Conservation (phyloP, 2,329 filamentous ascomycete species). For the Fusarium nanum region DNA sequence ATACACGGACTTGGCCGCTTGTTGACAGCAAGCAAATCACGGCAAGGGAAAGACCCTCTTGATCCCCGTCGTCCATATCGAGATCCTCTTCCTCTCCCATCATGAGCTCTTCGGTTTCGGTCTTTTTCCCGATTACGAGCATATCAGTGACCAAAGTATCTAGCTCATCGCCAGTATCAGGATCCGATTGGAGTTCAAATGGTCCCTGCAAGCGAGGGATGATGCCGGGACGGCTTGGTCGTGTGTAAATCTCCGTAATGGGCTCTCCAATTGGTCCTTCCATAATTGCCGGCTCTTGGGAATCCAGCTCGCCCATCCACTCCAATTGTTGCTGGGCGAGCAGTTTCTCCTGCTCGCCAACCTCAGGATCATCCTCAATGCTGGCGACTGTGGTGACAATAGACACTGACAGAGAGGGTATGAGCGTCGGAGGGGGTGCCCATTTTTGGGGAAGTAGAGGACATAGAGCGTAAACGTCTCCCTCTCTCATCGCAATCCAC, state of each 20-base stretch:
- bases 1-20: slow-evolving; percentile 70
- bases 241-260: slow-evolving; percentile 65
- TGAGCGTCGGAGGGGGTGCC: slow-evolving; percentile 79
- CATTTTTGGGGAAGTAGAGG: slow-evolving; percentile 89
- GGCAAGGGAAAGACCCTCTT: slow-evolving; percentile 69
- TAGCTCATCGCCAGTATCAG: slow-evolving; percentile 67
- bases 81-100: slow-evolving; percentile 72
- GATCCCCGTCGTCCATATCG: slow-evolving; percentile 66
- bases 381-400: slow-evolving; percentile 79
- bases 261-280: slow-evolving; percentile 63
- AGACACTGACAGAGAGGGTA: slow-evolving; percentile 84
- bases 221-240: slow-evolving; percentile 67
- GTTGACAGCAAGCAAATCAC: slow-evolving; percentile 70
- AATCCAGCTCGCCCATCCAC: slow-evolving; percentile 75
- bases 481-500: slow-evolving; percentile 95
- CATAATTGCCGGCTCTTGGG: slow-evolving; percentile 68
- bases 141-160: slow-evolving; percentile 71
- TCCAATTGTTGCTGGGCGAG: slow-evolving; percentile 73
- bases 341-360: slow-evolving; percentile 64
- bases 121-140: slow-evolving; percentile 70
- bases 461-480: slow-evolving; percentile 93
- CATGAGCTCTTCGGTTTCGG: slow-evolving; percentile 70
- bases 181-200: slow-evolving; percentile 67
- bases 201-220: slow-evolving; percentile 72
- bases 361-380: slow-evolving; percentile 68